Percentiles rank a stretch among this genome's conserved stretches.
These are phyloP conservation scores for Anthracocystis panici-leucophaei DNA, from an alignment of 1,284 basidiomycete species.

Conservation along the genomic window DNA sequence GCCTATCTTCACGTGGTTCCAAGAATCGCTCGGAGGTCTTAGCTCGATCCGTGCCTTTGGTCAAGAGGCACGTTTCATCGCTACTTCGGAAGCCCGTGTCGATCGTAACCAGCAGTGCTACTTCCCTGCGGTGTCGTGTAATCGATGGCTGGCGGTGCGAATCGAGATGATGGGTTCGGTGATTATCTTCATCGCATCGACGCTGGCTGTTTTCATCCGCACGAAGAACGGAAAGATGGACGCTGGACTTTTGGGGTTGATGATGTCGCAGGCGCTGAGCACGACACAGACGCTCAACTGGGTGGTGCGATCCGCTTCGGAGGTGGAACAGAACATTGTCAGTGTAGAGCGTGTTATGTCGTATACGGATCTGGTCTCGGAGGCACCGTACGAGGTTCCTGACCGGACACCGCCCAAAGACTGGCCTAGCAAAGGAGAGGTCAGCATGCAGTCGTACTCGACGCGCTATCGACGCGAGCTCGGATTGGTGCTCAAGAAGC, in stretches of 20 bases:
- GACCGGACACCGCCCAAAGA: slow-evolving; percentile 64
- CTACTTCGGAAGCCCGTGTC: slow-evolving; percentile 81
- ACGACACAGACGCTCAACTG: slow-evolving; percentile 74
- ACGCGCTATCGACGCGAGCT: slow-evolving; percentile 85
- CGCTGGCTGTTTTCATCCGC: slow-evolving; percentile 77
- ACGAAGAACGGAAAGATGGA: slow-evolving; percentile 75
- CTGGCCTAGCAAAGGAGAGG: slow-evolving; percentile 83
- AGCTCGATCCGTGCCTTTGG: slow-evolving; percentile 80
- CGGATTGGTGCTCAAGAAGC: slow-evolving; percentile 80
- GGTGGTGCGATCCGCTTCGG: slow-evolving; percentile 88
- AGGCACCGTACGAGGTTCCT: slow-evolving; percentile 76
- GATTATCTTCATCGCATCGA: slow-evolving; percentile 82
- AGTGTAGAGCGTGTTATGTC: slow-evolving; percentile 75
- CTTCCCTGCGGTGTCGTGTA: slow-evolving; percentile 78
- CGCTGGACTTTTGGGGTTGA: slow-evolving; percentile 89
- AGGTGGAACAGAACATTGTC: slow-evolving; percentile 93
- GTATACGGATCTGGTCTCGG: slow-evolving; percentile 80
- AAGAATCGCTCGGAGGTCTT: slow-evolving; percentile 85
- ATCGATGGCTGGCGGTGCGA: slow-evolving; percentile 81
- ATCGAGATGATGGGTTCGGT: slow-evolving; percentile 79
- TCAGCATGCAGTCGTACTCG: slow-evolving; percentile 84
- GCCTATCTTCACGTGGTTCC: slow-evolving; percentile 82
- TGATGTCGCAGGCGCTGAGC: slow-evolving; percentile 80
- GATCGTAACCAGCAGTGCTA: slow-evolving; percentile 83
- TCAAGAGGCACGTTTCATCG: slow-evolving; percentile 76